Evolutionary conservation across 108 stramenopile genomes (phyloP), one percentile per base, ranked within the genome.

Genomic region (Cyclotella choctawhatcheeana): DNA sequence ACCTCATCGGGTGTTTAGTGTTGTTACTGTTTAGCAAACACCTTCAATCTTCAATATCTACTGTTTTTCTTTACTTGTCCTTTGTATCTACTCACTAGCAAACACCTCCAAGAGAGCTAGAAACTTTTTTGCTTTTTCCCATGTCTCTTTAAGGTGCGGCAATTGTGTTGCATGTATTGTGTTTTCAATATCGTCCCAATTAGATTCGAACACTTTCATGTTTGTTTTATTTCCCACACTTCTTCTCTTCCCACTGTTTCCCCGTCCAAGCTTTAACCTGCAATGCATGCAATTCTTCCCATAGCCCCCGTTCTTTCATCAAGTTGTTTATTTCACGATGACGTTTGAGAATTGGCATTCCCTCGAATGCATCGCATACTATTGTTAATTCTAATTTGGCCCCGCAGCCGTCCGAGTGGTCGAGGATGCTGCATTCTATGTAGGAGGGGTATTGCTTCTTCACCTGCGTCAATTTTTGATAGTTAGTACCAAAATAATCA

Each of bases 211-310:
- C n/a, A n/a, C n/a, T n/a, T n/a, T 40, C 37, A 40, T 40, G 8
- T 40, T 40, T 40, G 55, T 58, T 1, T 18, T 31, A 68, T 4
- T 16, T 34, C 30, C 52, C 50, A 26, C 44, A 30, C 60, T 85
- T 86, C 67, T 88, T 88, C 20, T 69, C 71, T 51, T 88, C 89
- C 69, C 88, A 93, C 73, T 93, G 92, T 0, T 77, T 75, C 17
- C 83, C 86, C 30, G 92, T 93, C 86, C 89, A 93, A 48, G 92
- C 86, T 47, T 85, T 84, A 37, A 93, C 87, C 27, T 89, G 85
- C 55, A 93, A 69, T 8, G 92, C 89, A 80, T 93, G 92, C 61
- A 93, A 89, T 45, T 77, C 74, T 34, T 84, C 81, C 51, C 78
- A 82, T 35, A 93, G 55, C 31, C 81, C 81, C 63, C 82, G 73